Conservation (phyloP, 2,329 filamentous ascomycete genomes). For the Tolypocladium tropicale region DNA sequence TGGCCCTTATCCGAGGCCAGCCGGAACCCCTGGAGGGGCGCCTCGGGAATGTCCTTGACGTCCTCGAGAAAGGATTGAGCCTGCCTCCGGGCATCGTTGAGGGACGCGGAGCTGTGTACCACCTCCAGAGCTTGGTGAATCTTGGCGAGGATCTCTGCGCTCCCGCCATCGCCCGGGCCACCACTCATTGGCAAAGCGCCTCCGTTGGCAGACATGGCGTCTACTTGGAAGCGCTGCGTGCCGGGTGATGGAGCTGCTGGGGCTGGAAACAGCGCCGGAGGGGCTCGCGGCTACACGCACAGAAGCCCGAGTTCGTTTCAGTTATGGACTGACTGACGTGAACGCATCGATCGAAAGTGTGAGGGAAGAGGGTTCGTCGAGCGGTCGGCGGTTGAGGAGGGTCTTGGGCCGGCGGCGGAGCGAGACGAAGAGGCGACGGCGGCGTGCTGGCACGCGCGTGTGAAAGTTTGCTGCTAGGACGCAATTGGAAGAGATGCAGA, state of each 20-base stretch:
- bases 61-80: conserved; percentile 80
- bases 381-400: neutral
- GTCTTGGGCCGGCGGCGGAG: neutral
- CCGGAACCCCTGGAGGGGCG: conserved; percentile 74
- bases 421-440: neutral
- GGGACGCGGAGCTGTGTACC: conserved; percentile 72
- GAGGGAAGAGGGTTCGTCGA: neutral
- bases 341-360: neutral
- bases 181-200: conserved; percentile 17
- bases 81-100: conserved; percentile 71
- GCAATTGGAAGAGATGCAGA: neutral
- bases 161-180: conserved; percentile 25
- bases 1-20: conserved; percentile 69
- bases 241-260: conserved; percentile 3
- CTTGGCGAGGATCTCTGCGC: conserved; percentile 43
- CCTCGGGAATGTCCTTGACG: conserved; percentile 68
- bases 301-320: neutral
- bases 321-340: neutral
- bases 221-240: neutral
- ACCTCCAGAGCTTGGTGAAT: conserved; percentile 81
- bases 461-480: neutral
- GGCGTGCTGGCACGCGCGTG: neutral
- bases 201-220: conserved; percentile 28
- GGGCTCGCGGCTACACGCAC: neutral
- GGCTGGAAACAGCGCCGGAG: conserved; percentile 4